These are phyloP conservation scores for Brassica nigra DNA, from an alignment of 345 rosid species.

Conservation along the genomic window DNA sequence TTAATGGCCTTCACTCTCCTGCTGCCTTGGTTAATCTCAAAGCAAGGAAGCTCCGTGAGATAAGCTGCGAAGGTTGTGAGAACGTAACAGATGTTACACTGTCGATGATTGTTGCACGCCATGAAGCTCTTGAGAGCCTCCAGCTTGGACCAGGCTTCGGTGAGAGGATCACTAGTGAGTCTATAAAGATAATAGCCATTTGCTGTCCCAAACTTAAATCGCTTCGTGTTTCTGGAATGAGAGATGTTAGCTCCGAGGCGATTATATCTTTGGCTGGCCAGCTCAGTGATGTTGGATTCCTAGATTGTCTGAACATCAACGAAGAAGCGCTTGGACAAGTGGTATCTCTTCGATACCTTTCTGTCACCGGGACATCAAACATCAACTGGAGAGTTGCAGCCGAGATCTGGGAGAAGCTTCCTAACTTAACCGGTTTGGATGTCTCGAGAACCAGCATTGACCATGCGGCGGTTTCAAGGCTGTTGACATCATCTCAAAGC, in stretches of 20 bases:
- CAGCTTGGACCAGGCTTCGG: constrained; percentile 83
- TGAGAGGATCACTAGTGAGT: constrained; percentile 78
- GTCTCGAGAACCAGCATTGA: constrained; percentile 78
- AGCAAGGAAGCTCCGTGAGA: constrained; percentile 61
- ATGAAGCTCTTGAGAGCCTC: constrained; percentile 70
- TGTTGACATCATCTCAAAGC: constrained; percentile 60
- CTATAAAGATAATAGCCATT: constrained; percentile 64
- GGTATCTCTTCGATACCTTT: constrained; percentile 59
- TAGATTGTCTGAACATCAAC: constrained; percentile 72
- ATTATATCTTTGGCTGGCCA: constrained; percentile 63
- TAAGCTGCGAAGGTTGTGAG: constrained; percentile 76
- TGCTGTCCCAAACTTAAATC: constrained; percentile 71
- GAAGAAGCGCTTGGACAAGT: constrained; percentile 66
- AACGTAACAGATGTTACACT: constrained; percentile 78
- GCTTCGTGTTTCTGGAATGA: constrained; percentile 74
- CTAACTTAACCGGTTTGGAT: constrained; percentile 66
- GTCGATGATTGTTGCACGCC: constrained; percentile 70
- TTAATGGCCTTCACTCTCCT: constrained; percentile 72
- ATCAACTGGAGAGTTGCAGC: constrained; percentile 69
- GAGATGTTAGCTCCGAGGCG: constrained; percentile 69
- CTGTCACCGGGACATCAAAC: constrained; percentile 78
- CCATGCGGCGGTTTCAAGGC: constrained; percentile 51
- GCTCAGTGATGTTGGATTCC: constrained; percentile 66
- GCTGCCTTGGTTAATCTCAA: constrained; percentile 64
- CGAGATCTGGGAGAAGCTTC: constrained; percentile 64